Conservation (phyloP, 768 basidiomycete species). For the Kwoniella shandongensis region DNA sequence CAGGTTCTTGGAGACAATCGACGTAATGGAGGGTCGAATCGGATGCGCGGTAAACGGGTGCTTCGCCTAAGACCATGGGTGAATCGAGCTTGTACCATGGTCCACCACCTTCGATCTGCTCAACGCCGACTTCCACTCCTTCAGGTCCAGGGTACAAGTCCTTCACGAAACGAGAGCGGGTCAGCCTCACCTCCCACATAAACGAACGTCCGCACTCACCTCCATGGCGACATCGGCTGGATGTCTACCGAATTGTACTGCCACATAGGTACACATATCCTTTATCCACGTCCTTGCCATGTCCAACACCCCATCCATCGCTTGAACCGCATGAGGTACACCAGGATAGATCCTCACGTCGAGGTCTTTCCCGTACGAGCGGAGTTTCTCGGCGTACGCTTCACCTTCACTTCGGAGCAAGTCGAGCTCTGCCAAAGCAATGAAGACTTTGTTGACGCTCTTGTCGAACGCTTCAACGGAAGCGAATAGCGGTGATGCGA, state of each 20-base stretch:
- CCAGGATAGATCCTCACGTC: conserved; percentile 63
- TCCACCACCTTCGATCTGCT: conserved; percentile 20
- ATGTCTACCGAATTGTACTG: conserved; percentile 18
- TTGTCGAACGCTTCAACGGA: conserved; percentile 60
- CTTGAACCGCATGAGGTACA: conserved; percentile 55
- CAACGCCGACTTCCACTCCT: conserved; percentile 12
- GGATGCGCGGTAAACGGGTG: conserved; percentile 23
- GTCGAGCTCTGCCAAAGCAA: conserved; percentile 61
- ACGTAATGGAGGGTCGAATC: conserved; percentile 29
- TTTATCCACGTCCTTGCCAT: conserved; percentile 16
- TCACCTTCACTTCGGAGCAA: conserved; percentile 68
- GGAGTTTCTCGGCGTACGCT: conserved; percentile 64
- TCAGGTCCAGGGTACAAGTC: conserved; percentile 24
- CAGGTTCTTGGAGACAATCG: conserved; percentile 29
- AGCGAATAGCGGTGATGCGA: conserved; percentile 70
- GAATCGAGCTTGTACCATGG: conserved; percentile 22
- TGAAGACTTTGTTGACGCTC: conserved; percentile 54
- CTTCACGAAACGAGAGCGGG: not conserved
- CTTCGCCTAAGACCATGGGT: conserved; percentile 23
- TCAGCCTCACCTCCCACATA: not conserved
- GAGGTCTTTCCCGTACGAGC: conserved; percentile 59
- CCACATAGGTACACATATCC: conserved; percentile 24
- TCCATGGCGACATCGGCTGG: conserved; percentile 22
- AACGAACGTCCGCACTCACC: conserved; percentile 13
- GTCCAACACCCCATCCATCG: conserved; percentile 26